Conservation (phyloP, 1,284 basidiomycete species). For the Chondrostereum purpureum region DNA sequence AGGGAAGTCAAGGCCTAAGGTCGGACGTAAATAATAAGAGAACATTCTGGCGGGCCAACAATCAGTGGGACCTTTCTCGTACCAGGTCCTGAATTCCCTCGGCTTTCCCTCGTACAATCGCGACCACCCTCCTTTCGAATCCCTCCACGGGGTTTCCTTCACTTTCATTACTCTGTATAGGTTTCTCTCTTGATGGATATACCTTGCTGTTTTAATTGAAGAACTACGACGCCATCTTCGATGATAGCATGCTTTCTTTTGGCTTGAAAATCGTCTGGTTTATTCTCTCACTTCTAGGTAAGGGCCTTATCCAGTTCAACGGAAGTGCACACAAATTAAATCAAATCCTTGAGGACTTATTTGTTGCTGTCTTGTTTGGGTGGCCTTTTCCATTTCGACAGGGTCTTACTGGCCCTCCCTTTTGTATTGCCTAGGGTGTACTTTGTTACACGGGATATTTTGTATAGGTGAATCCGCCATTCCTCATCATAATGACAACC, state of each 20-base stretch:
- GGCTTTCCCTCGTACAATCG: no score
- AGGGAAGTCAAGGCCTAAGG: no score
- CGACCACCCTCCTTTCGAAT: no score
- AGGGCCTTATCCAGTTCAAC: slow-evolving; percentile 5
- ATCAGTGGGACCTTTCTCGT: no score
- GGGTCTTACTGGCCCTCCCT: slow-evolving; percentile 38
- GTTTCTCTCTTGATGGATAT: no score
- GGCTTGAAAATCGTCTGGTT: slow-evolving; percentile 36
- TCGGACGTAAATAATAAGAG: no score
- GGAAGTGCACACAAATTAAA: not conserved
- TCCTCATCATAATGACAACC: not conserved
- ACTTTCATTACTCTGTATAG: no score
- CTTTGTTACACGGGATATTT: slow-evolving; percentile 42
- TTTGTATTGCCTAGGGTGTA: slow-evolving; percentile 39
- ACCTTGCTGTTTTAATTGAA: no score
- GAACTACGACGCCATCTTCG: no score
- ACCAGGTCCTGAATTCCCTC: no score
- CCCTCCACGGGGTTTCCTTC: no score
- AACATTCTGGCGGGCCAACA: no score
- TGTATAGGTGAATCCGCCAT: slow-evolving; percentile 24
- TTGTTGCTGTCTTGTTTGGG: slow-evolving; percentile 39
- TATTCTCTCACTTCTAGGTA: slow-evolving; percentile 32
- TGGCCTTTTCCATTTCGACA: slow-evolving; percentile 33
- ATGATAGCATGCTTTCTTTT: slow-evolving; percentile 31
- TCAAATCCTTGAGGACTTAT: slow-evolving; percentile 32